phyloP scores from a whole-genome alignment of 176 grass and related monocot genomes.

The Oryza australiensis region DNA sequence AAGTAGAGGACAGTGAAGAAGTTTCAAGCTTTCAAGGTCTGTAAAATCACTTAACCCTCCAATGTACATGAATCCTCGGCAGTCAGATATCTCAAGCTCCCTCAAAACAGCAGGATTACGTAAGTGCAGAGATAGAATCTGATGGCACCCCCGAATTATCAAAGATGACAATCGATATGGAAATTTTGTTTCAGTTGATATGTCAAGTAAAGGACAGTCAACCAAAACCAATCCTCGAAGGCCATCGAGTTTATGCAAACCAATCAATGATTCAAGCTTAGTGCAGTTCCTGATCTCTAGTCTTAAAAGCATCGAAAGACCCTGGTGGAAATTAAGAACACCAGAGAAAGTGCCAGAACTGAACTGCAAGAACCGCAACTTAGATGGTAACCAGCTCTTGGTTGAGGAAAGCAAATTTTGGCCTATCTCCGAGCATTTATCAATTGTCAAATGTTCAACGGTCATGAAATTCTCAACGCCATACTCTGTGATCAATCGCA shows the following conservation, averaged over 20 bases:
- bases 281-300: conserved; percentile 44
- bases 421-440: no score
- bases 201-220: conserved; percentile 32
- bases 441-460: no score
- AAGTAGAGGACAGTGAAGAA: conserved; percentile 32
- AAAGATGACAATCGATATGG: conserved; percentile 24
- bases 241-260: background rate
- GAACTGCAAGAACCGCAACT: no score
- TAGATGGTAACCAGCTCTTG: no score
- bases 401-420: no score
- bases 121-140: conserved; percentile 28
- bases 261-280: conserved; percentile 20
- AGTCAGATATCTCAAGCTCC: conserved; percentile 43
- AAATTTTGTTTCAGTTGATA: background rate
- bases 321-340: background rate
- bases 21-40: conserved; percentile 30
- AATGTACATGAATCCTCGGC: conserved; percentile 21
- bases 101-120: background rate
- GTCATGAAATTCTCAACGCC: no score
- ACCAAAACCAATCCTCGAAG: conserved; percentile 29
- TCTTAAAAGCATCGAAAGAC: background rate
- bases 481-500: no score
- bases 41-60: background rate
- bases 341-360: no score
- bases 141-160: conserved; percentile 36